Base-by-base conservation (phyloP, 768 basidiomycete species). In the Rickenella mellea region DNA sequence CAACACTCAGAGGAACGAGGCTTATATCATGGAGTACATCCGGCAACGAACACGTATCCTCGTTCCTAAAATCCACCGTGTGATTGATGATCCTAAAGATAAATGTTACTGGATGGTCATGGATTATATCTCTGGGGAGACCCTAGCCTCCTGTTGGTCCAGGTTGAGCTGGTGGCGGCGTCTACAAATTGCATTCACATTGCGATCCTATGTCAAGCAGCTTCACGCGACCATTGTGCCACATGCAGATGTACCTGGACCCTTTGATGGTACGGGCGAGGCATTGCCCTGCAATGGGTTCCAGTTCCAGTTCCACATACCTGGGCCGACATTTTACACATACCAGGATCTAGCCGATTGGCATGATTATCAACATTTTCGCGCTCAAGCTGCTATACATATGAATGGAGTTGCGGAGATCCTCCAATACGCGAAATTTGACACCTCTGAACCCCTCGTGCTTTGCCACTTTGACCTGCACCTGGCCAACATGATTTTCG, bases 381-480 rank as follows among this genome's bases (percentile, higher is more conserved):
- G 41, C 20, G 17, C 9, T 17, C 46, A 20, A 20, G 29, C n/a
- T n/a, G n/a, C n/a, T n/a, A n/a, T n/a, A n/a, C n/a, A n/a, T n/a
- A n/a, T n/a, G n/a, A n/a, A n/a, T n/a, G n/a, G n/a, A n/a, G n/a
- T n/a, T n/a, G n/a, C n/a, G n/a, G n/a, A n/a, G n/a, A n/a, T n/a
- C n/a, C n/a, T n/a, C n/a, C n/a, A n/a, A n/a, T n/a, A n/a, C n/a
- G n/a, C n/a, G n/a, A n/a, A n/a, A n/a, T 52, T 52, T 29, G 43
- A 50, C 24, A 38, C 35, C 19, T 46, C 44, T 21, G 28, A 26
- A 22, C 42, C 41, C 15, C 45, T 59, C 15, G 53, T 53, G 12
- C 48, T 60, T n/a, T 54, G 48, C 7, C 60, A 64, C 40, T 33
- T 35, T 6, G 62, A 63, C 36, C 37, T 63, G 6, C 50, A 54